Evolutionary conservation across 2,329 filamentous ascomycete species (phyloP).

Genomic region (Nectriaceae sp.): DNA sequence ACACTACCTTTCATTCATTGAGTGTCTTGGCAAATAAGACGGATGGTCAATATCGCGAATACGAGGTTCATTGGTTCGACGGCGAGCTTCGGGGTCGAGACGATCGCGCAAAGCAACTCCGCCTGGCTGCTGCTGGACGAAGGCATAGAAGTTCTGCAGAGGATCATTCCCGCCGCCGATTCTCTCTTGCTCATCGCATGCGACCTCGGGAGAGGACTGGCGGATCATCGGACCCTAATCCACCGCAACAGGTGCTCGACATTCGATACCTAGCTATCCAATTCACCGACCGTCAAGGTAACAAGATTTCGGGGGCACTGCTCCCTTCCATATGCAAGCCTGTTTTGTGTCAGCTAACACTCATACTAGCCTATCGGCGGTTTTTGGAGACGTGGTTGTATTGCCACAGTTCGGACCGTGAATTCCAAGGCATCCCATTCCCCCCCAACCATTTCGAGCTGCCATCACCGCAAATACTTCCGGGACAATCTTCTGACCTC

Average conservation of each 20-base stretch:
- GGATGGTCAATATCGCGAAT: conserved; percentile 50
- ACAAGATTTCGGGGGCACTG: conserved; percentile 12
- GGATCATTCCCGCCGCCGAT: conserved; percentile 39
- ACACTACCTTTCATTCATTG: conserved; percentile 49
- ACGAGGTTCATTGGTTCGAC: conserved; percentile 49
- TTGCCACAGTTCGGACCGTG: conserved; percentile 48
- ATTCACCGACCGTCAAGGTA: conserved; percentile 50
- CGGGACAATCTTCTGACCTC: conserved; percentile 30
- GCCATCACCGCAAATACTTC: conserved; percentile 47
- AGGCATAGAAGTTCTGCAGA: conserved; percentile 42
- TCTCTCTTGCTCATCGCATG: conserved; percentile 46
- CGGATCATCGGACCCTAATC: conserved; percentile 25
- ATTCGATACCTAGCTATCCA: conserved; percentile 53
- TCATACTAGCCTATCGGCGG: conserved; percentile 38
- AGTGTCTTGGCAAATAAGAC: conserved; percentile 50
- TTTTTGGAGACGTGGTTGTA: conserved; percentile 49
- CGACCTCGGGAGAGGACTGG: conserved; percentile 40
- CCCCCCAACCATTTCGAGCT: conserved; percentile 49
- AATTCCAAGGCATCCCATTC: conserved; percentile 48
- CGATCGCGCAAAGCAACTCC: conserved; percentile 47
- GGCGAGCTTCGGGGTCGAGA: conserved; percentile 47
- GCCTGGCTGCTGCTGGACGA: conserved; percentile 43
- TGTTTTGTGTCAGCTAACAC: conserved; percentile 24
- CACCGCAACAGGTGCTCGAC: conserved; percentile 34
- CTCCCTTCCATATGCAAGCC: conserved; percentile 8